These are phyloP conservation scores for Lepiota brunneoincarnata DNA, from an alignment of 768 basidiomycete species.

Conservation along the genomic window DNA sequence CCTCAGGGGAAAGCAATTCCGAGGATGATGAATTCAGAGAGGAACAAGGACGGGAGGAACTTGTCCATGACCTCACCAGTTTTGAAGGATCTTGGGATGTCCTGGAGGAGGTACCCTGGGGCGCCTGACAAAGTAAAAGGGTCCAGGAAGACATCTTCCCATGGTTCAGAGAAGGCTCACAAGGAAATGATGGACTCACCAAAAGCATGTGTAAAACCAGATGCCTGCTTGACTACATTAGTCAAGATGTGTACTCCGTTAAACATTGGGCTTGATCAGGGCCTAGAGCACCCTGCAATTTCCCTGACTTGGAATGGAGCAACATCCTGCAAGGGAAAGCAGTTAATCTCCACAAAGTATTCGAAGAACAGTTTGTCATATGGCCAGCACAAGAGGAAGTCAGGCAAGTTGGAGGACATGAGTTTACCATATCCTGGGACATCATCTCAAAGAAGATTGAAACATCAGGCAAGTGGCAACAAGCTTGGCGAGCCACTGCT, in stretches of 20 bases:
- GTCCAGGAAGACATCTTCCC: neutral
- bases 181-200: neutral
- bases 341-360: slow-evolving; percentile 27
- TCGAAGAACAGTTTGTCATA: slow-evolving; percentile 17
- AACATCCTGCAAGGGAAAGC: slow-evolving; percentile 21
- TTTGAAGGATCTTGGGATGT: no score
- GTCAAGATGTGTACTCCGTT: neutral
- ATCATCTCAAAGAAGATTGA: slow-evolving; percentile 15
- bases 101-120: no score
- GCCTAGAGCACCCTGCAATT: slow-evolving; percentile 4
- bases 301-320: slow-evolving; percentile 22
- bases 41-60: no score
- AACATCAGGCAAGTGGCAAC: slow-evolving; percentile 20
- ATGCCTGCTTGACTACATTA: neutral
- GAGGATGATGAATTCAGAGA: no score
- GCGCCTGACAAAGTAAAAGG: no score
- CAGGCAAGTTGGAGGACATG: slow-evolving; percentile 17
- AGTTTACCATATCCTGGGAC: slow-evolving; percentile 10
- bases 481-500: slow-evolving; percentile 18
- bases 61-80: no score
- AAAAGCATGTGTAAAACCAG: neutral
- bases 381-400: slow-evolving; percentile 8
- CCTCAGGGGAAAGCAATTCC: no score
- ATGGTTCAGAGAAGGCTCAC: neutral
- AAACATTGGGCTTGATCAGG: slow-evolving; percentile 5